Evolutionary conservation across 2,329 filamentous ascomycete genomes (phyloP).

Genomic region (Penicillium sp.): DNA sequence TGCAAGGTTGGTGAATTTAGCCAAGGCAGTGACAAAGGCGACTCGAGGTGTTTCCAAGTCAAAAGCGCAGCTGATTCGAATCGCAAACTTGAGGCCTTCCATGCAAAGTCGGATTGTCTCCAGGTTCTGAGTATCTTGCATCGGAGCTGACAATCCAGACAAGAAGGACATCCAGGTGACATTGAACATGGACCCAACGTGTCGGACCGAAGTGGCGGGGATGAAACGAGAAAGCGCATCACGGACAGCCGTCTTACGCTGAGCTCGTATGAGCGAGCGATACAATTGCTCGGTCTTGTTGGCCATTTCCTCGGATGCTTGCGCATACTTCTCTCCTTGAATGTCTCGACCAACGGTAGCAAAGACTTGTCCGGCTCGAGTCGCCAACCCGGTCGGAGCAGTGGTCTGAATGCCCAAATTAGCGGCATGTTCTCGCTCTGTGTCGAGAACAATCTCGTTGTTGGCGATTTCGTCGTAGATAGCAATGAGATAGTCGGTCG

Average conservation of each 20-base stretch:
- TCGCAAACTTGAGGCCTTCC: conserved; percentile 92
- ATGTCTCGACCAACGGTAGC: conserved; percentile 90
- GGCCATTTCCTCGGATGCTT: conserved; percentile 93
- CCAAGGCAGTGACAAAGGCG: conserved; percentile 89
- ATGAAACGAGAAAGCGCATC: conserved; percentile 75
- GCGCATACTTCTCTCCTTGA: conserved; percentile 88
- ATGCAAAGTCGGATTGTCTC: conserved; percentile 91
- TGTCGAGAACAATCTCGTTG: conserved; percentile 93
- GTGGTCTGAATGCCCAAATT: conserved; percentile 69
- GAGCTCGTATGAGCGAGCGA: conserved; percentile 87
- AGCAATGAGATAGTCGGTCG: conserved; percentile 82
- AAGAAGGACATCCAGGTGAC: conserved; percentile 99
- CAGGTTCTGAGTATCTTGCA: conserved; percentile 89
- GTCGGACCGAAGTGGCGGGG: conserved; percentile 87
- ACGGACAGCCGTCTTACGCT: conserved; percentile 77
- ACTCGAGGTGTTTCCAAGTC: conserved; percentile 90
- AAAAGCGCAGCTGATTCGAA: conserved; percentile 90
- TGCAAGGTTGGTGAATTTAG: conserved; percentile 93
- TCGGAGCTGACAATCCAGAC: conserved; percentile 88
- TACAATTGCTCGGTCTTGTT: conserved; percentile 82
- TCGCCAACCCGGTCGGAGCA: conserved; percentile 70
- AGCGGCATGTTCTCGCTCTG: conserved; percentile 86
- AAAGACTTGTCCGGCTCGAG: conserved; percentile 83
- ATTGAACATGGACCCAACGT: conserved; percentile 98
- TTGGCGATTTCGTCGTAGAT: conserved; percentile 91